Percentiles rank a stretch among this genome's conserved stretches.
Evolutionary conservation across 129 eudicot genomes (phyloP).

Genomic region (Flaveria robusta): DNA sequence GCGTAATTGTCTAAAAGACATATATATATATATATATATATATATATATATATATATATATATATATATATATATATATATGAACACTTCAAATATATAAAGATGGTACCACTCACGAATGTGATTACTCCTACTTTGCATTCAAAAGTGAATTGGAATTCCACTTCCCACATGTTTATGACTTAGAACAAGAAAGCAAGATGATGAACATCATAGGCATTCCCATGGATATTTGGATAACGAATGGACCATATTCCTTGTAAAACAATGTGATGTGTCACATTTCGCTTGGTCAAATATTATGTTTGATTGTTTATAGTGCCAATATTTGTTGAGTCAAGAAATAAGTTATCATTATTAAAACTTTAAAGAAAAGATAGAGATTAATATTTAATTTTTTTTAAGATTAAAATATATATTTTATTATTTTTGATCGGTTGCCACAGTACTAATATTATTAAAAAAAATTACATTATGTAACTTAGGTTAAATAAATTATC

Average conservation of each 20-base stretch:
- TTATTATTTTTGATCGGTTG: too few relatives aligned
- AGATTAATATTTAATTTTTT: not conserved
- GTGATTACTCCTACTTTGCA: constrained; percentile 7
- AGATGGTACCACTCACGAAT: not conserved
- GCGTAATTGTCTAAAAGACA: not conserved
- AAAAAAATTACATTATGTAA: too few relatives aligned
- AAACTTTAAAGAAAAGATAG: not conserved
- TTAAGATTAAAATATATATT: too few relatives aligned
- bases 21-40: too few relatives aligned
- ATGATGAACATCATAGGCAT: constrained; percentile 2
- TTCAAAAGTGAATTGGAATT: not conserved
- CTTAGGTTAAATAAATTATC: too few relatives aligned
- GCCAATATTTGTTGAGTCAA: not conserved
- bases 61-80: too few relatives aligned
- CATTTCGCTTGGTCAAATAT: not conserved
- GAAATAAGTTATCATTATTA: not conserved
- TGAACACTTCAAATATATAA: not conserved
- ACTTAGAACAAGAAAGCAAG: not conserved
- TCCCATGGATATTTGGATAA: not conserved
- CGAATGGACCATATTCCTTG: constrained; percentile 8
- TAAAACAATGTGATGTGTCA: not conserved
- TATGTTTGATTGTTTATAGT: not conserved
- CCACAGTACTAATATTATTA: too few relatives aligned
- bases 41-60: too few relatives aligned
- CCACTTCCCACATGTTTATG: constrained; percentile 1